phyloP scores from a whole-genome alignment of 345 rosid species.

The Litchi chinensis region DNA sequence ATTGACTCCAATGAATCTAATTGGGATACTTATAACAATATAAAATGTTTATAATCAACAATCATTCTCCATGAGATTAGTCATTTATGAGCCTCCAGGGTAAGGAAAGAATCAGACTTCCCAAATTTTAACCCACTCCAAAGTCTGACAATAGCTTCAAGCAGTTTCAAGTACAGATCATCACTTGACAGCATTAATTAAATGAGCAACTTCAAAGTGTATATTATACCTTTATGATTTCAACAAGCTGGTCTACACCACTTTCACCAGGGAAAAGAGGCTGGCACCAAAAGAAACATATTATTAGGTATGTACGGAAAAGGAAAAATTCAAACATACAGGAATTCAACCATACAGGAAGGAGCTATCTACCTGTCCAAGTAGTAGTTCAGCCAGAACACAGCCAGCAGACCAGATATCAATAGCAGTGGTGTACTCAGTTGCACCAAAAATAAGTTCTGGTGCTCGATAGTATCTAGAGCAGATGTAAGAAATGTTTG shows the following conservation, averaged over 20 bases:
- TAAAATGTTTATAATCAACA: neutral
- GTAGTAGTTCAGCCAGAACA: slow-evolving; percentile 89
- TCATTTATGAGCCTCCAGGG: neutral
- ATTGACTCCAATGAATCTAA: neutral
- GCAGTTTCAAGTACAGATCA: neutral
- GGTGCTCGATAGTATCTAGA: slow-evolving; percentile 99
- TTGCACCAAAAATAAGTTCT: slow-evolving; percentile 96
- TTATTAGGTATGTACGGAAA: neutral
- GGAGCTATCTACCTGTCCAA: slow-evolving; percentile 71
- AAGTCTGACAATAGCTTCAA: slow-evolving; percentile 1
- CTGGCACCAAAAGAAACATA: slow-evolving; percentile 42
- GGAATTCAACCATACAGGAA: neutral
- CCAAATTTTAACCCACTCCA: neutral
- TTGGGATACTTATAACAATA: neutral
- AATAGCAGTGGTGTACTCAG: slow-evolving; percentile 92
- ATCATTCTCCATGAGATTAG: neutral
- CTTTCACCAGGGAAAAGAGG: slow-evolving; percentile 98
- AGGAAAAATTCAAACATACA: neutral
- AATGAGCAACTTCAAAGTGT: slow-evolving; percentile 3
- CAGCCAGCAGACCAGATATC: slow-evolving; percentile 99
- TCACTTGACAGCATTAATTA: neutral
- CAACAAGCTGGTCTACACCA: slow-evolving; percentile 97
- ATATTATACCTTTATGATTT: slow-evolving; percentile 82
- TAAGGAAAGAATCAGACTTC: neutral
- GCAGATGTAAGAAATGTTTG: slow-evolving; percentile 91